Evolutionary conservation across 2,329 filamentous ascomycete genomes (phyloP), one percentile per base, ranked within the genome.

Genomic region (Aureobasidium sp.): DNA sequence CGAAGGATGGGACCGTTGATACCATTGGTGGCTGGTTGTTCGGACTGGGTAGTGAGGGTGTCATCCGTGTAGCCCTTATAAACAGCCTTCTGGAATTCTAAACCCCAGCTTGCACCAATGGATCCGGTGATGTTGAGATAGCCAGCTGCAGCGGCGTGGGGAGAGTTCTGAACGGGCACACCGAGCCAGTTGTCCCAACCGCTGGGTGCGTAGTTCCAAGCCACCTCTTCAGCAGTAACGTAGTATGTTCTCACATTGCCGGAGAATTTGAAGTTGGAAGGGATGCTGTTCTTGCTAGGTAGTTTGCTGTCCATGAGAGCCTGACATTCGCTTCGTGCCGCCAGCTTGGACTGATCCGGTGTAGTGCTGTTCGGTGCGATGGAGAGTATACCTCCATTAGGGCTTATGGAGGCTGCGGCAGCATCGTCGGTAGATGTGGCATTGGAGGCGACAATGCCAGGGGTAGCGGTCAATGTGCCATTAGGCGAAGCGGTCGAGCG

Each of bases 11-110:
- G 67, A 19, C 67, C 67, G 50, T 63, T 64, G 23, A 64, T 66
- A 6, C 67, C 67, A 46, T 69, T 67, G 64, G 62, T 68, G n/a
- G 64, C 57, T 9, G 67, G 68, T 53, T 71, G 67, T 33, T 64
- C 60, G 15, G 61, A 62, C 23, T 58, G 46, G 3, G 61, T 51
- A 4, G 49, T 64, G 61, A 71, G 70, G n/a, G 60, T 63, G 10
- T 58, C 47, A 38, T 69, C 69, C 8, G 69, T 71, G 60, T 71
- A 71, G 9, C 69, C 69, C n/a, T 66, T 64, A 59, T 70, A 69
- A 8, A 69, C 58, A 6, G 68, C 69, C 50, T 71, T 71, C 10
- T 65, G 60, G 61, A 62, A 71, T 11, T 61, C 70, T 3, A 66
- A 66, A 17, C 65, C 65, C 31, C 59, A 63, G 47, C 58, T 31